Conservation (phyloP, 331 rosid genomes). For the Malus hybrid region DNA sequence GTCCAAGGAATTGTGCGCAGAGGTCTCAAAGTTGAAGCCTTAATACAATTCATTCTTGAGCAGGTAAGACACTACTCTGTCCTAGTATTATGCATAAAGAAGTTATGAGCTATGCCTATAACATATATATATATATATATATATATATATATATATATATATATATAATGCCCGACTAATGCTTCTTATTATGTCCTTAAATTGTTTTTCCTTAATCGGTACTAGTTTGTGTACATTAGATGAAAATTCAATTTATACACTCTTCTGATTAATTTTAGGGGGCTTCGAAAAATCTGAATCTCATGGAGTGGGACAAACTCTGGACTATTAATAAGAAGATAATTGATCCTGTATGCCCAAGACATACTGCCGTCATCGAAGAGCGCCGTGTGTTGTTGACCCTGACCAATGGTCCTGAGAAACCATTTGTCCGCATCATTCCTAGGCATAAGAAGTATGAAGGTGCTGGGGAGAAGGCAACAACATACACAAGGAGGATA, state of each 20-base stretch:
- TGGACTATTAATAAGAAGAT: constrained; percentile 96
- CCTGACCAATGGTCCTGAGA: constrained; percentile 79
- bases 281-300: constrained; percentile 92
- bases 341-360: constrained; percentile 98
- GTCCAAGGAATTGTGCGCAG: constrained; percentile 97
- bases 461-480: constrained; percentile 83
- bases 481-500: constrained; percentile 56
- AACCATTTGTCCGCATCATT: constrained; percentile 60
- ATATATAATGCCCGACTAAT: neutral
- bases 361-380: constrained; percentile 82
- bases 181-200: neutral
- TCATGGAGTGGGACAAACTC: constrained; percentile 99
- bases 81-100: neutral
- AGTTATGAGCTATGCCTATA: neutral
- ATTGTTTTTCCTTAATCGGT: neutral
- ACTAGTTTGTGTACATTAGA: neutral
- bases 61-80: constrained; percentile 39
- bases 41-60: constrained; percentile 88
- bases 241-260: neutral
- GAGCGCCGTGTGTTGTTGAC: constrained; percentile 59
- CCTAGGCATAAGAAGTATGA: constrained; percentile 90
- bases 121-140: neutral
- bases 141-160: neutral
- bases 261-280: constrained; percentile 37
- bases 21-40: constrained; percentile 83